Evolutionary conservation across 2,329 filamentous ascomycete species (phyloP), one percentile per base, ranked within the genome.

Genomic region (Nannizziopsis barbatae): DNA sequence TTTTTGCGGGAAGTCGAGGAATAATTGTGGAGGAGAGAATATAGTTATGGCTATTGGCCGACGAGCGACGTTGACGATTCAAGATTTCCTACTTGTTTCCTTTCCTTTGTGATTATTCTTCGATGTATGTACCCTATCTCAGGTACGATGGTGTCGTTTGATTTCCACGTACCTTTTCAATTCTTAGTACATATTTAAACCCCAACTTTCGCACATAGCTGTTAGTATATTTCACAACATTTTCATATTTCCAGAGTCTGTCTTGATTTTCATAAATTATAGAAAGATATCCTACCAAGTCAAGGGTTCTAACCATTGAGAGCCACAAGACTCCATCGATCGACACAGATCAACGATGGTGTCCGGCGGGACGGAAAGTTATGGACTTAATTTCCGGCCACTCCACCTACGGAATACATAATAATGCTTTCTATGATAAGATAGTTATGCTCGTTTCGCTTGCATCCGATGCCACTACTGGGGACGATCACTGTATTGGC

Each of bases 141-240:
- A 33, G 37, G 39, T 27, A 36, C 42, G 27, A n/a, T n/a, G 37
- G 15, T 9, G 18, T 18, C 45, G 32, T 30, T 32, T 46, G 37
- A 38, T 37, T 15, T 7, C 45, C 12, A 39, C 30, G 20, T 47
- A 11, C 38, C 45, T 11, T 31, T 47, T 42, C 37, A 47, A 47
- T 47, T 47, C 45, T 42, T 38, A 47, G 45, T 47, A 47, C 45
- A 42, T 47, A 47, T 47, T 42, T 42, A 12, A 36, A 18, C 18
- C 18, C n/a, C 5, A 35, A 41, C 41, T 42, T 38, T 45, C 36
- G 32, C 15, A 27, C 42, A 46, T 39, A 43, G 27, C 17, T 43
- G 32, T 42, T 20, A 10, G 37, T 17, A 39, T 5, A 12, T 22
- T 30, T 38, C 36, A 15, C 36, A 17, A 39, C 17, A 15, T 17